phyloP scores from a whole-genome alignment of 257 asterid species.

The Hygrophila difformis region DNA sequence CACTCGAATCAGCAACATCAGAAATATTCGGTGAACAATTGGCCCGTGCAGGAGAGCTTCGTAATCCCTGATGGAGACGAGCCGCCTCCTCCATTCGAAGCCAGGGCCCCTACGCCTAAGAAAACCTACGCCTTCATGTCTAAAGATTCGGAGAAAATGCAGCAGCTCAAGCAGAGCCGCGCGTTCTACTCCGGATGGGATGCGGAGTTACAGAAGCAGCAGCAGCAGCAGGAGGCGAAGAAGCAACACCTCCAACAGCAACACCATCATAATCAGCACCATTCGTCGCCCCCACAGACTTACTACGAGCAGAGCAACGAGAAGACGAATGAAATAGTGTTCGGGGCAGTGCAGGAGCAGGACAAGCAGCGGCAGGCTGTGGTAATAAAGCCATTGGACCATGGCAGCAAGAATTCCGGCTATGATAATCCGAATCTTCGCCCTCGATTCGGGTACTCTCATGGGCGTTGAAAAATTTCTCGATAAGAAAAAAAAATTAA shows the following conservation, averaged over 20 bases:
- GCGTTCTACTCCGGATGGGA: conserved; percentile 76
- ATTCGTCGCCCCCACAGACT: conserved; percentile 54
- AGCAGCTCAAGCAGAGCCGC: conserved; percentile 69
- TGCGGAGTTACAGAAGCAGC: conserved; percentile 37
- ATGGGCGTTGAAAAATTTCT: conserved; percentile 36
- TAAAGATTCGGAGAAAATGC: conserved; percentile 81
- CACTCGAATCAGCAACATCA: conserved; percentile 38
- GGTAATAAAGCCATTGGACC: conserved; percentile 69
- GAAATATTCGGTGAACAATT: conserved; percentile 28
- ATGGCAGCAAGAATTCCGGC: conserved; percentile 29
- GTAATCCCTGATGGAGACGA: conserved; percentile 70
- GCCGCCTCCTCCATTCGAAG: conserved; percentile 72
- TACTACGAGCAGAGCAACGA: conserved; percentile 58
- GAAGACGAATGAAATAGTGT: conserved; percentile 59
- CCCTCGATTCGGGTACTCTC: conserved; percentile 32
- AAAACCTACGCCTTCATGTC: conserved; percentile 93
- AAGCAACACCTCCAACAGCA: too few species aligned
- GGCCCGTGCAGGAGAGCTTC: conserved; percentile 86
- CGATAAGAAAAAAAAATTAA: too few species aligned
- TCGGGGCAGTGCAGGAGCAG: conserved; percentile 84
- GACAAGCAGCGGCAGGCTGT: conserved; percentile 28
- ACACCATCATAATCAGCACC: conserved; percentile 61
- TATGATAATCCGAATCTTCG: conserved; percentile 34
- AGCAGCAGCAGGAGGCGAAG: conserved; percentile 30
- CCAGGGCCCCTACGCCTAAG: conserved; percentile 75